A percentile compares a stretch with the other conserved stretches of the same genome.
These are phyloP conservation scores for Emergomyces orientalis DNA, from an alignment of 2,329 filamentous ascomycete species.

Conservation along the genomic window DNA sequence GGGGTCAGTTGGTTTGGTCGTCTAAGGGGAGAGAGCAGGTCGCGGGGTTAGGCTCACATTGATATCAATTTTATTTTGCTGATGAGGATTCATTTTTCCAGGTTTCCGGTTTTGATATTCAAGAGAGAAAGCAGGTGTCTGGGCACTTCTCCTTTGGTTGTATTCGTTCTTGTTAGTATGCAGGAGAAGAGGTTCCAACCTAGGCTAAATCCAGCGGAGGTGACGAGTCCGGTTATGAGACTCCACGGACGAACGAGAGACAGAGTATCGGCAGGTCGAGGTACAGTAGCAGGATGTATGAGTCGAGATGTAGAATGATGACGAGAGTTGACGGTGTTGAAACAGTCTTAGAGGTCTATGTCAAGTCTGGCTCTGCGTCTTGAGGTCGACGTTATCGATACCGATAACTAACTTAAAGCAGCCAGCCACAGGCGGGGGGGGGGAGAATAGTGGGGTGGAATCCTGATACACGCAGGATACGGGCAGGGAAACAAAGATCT, in stretches of 20 bases:
- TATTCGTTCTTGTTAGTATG: background rate
- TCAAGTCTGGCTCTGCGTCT: background rate
- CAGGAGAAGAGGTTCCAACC: background rate
- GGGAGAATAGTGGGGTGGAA: background rate
- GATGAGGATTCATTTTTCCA: conserved; percentile 76
- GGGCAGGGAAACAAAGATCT: background rate
- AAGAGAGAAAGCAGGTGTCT: background rate
- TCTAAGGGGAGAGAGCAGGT: background rate
- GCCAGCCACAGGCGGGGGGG: background rate
- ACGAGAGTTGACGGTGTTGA: background rate
- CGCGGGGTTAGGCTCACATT: conserved; percentile 55
- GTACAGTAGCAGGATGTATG: background rate
- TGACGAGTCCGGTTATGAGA: background rate
- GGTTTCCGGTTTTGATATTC: conserved; percentile 7
- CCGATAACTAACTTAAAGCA: background rate
- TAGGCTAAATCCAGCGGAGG: background rate
- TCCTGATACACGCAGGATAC: background rate
- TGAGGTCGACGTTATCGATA: conserved; percentile 1
- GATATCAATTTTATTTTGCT: conserved; percentile 98
- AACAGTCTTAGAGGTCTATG: background rate
- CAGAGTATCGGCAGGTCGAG: background rate
- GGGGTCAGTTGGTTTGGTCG: conserved; percentile 13
- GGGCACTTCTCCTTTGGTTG: background rate
- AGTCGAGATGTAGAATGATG: background rate
- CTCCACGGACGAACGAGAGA: background rate